phyloP scores from a whole-genome alignment of 2,329 filamentous ascomycete genomes.

The Venturia effusa region DNA sequence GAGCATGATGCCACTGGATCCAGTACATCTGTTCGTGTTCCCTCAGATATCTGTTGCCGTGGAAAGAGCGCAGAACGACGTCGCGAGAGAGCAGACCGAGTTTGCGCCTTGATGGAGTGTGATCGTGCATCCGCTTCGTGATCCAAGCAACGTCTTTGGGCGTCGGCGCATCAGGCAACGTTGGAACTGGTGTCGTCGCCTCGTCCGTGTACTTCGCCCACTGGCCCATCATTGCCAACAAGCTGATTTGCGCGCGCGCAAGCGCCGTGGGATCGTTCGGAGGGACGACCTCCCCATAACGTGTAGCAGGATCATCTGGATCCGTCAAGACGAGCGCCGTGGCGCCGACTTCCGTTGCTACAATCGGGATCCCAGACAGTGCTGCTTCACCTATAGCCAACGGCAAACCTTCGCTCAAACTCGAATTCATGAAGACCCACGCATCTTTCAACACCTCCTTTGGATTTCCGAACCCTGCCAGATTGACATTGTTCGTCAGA shows the following conservation, averaged over 20 bases:
- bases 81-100: not conserved
- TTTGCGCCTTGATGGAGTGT: not conserved
- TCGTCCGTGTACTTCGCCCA: conserved; percentile 5
- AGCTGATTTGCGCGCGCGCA: not conserved
- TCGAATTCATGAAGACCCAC: conserved; percentile 44
- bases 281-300: not conserved
- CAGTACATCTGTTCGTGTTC: conserved; percentile 9
- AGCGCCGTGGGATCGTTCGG: conserved; percentile 3
- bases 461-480: conserved; percentile 42
- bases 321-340: conserved; percentile 3
- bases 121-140: conserved; percentile 5
- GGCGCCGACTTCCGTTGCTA: conserved; percentile 4
- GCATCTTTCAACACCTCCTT: conserved; percentile 44
- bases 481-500: conserved; percentile 32
- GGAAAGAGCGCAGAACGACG: not conserved
- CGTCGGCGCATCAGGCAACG: not conserved
- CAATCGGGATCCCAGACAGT: conserved; percentile 33
- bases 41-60: conserved; percentile 5
- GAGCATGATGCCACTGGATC: conserved; percentile 5
- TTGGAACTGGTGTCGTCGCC: not conserved
- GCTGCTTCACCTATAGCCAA: conserved; percentile 36
- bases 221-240: conserved; percentile 3
- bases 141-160: not conserved
- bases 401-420: conserved; percentile 34
- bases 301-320: not conserved